Conservation (phyloP, 345 rosid species). For the Barbarea vulgaris region DNA sequence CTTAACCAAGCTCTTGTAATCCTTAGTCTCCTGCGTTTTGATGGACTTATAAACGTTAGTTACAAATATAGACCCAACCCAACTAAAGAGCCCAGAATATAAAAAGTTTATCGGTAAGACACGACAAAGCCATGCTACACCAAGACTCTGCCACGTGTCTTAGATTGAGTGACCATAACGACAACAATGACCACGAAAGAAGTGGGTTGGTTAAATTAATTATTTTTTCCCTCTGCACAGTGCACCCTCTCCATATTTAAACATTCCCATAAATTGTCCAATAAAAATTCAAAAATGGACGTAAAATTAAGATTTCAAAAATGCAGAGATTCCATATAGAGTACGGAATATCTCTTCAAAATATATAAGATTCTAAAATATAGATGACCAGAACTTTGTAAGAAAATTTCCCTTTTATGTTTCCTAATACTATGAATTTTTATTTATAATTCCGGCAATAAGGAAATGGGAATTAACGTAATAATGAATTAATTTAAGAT, state of each 20-base stretch:
- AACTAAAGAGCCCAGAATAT: not conserved
- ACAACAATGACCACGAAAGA: constrained; percentile 28
- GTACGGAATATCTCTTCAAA: constrained; percentile 11
- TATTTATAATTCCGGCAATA: not conserved
- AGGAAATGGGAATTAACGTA: too few species aligned
- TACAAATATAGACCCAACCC: not conserved
- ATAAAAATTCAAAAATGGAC: constrained; percentile 29
- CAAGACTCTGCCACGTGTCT: constrained; percentile 31
- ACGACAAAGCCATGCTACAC: constrained; percentile 31
- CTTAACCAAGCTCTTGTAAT: constrained; percentile 51
- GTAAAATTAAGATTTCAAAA: not conserved
- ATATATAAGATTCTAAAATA: not conserved
- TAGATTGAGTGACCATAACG: constrained; percentile 28
- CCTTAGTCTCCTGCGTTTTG: constrained; percentile 45
- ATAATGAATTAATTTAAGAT: not conserved
- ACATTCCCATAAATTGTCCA: constrained; percentile 22
- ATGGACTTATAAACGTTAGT: not conserved
- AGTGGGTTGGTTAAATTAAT: constrained; percentile 30
- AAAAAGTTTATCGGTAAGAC: not conserved
- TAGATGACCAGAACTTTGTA: not conserved
- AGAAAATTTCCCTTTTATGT: not conserved
- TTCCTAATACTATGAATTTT: not conserved
- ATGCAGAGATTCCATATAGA: constrained; percentile 11
- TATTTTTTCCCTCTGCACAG: not conserved
- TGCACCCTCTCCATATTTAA: constrained; percentile 10